Base-by-base conservation (phyloP, 805 yeast species). In the Starmera dryadoides region DNA sequence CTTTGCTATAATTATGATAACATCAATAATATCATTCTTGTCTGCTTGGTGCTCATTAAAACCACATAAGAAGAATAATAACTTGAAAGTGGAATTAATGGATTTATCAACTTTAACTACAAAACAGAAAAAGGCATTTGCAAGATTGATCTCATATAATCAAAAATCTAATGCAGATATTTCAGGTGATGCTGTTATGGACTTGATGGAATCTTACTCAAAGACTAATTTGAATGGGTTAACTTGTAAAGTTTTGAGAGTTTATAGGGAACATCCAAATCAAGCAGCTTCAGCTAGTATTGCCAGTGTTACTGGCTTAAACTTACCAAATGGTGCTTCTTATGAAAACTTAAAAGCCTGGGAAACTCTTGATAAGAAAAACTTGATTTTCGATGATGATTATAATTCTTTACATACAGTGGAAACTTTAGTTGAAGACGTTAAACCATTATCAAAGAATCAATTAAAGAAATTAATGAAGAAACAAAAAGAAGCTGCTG, bases 261-360 rank as follows among this genome's bases (percentile, higher is more conserved):
- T 33, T 4, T 33, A 7, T 15, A 33, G 17, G 15, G 19, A 14
- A 4, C n/a, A 9, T 8, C 15, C 9, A 4, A 21, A 19, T n/a
- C 7, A 20, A 14, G n/a, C n/a, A n/a, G n/a, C n/a, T n/a, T n/a
- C n/a, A n/a, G n/a, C n/a, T n/a, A n/a, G n/a, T n/a, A n/a, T n/a
- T n/a, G n/a, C n/a, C n/a, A n/a, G n/a, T n/a, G n/a, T n/a, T n/a
- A n/a, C n/a, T n/a, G n/a, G n/a, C n/a, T n/a, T n/a, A n/a, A n/a
- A 21, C 9, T 21, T 21, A 21, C 9, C 9, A 18, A 19, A 18
- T 31, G 16, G 9, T 10, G n/a, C 29, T 14, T 21, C 28, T 11
- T 33, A 33, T 33, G 35, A 33, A 21, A n/a, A 33, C 9, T 33
- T 33, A 4, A 33, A 33, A 33, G 35, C 35, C 22, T 33, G 35